Conservation (phyloP, 768 basidiomycete species). For the Tulasnella sp. region DNA sequence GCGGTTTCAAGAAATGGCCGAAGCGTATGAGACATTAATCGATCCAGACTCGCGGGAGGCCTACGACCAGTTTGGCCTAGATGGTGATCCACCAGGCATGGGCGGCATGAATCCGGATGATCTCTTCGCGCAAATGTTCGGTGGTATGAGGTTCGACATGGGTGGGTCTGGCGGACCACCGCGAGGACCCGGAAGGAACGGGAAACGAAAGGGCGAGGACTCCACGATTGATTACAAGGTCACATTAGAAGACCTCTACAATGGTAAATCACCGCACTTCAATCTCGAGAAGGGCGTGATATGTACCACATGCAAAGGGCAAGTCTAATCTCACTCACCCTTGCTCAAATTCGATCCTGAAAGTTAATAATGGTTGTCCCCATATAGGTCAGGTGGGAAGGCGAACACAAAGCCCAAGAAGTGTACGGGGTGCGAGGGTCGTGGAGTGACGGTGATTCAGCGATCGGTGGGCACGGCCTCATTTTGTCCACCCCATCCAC, state of each 20-base stretch:
- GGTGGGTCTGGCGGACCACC: conserved; percentile 24
- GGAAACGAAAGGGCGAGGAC: conserved; percentile 51
- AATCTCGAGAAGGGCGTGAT: conserved; percentile 77
- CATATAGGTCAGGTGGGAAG: conserved; percentile 61
- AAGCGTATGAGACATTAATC: conserved; percentile 81
- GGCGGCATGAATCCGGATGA: conserved; percentile 47
- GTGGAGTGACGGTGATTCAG: conserved; percentile 38
- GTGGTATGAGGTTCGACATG: conserved; percentile 44
- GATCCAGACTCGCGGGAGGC: conserved; percentile 53
- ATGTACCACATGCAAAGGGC: conserved; percentile 77
- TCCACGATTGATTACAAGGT: conserved; percentile 71
- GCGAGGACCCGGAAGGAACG: conserved; percentile 26
- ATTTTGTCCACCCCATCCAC: neutral
- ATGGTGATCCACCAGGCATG: conserved; percentile 35
- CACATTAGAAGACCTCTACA: conserved; percentile 85
- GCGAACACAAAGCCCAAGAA: conserved; percentile 74
- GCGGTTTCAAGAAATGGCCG: conserved; percentile 81
- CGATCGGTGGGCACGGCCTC: conserved; percentile 24
- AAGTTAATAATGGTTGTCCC: neutral
- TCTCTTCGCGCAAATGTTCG: conserved; percentile 67
- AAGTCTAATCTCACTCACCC: conserved; percentile 20
- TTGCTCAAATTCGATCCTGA: neutral
- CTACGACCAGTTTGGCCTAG: conserved; percentile 63
- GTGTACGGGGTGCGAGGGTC: conserved; percentile 73
- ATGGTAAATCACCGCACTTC: conserved; percentile 80